Conservation (phyloP, 2,329 filamentous ascomycete genomes). For the Aspergillus udagawae region DNA sequence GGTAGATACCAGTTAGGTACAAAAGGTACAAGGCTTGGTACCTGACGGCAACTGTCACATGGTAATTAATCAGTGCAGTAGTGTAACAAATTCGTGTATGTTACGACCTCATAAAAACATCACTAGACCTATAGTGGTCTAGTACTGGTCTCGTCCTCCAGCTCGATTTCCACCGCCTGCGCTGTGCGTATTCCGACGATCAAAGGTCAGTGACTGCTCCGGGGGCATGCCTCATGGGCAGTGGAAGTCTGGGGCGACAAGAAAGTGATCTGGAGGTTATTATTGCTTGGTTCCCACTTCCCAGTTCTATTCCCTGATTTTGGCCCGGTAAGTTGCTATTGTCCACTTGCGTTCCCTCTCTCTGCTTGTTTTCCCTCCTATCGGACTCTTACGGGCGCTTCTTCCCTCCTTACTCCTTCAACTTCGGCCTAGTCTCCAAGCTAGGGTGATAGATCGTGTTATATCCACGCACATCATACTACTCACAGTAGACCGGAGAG, state of each 20-base stretch:
- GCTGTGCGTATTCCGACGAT: conserved; percentile 6
- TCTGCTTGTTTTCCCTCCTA: background rate
- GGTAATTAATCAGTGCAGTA: background rate
- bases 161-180: background rate
- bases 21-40: background rate
- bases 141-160: background rate
- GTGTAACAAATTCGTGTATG: background rate
- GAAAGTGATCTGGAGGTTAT: background rate
- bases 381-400: background rate
- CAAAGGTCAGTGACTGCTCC: background rate
- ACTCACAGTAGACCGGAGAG: background rate
- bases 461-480: conserved; percentile 36
- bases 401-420: background rate
- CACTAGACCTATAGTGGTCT: background rate
- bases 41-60: background rate
- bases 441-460: conserved; percentile 7
- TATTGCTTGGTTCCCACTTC: background rate
- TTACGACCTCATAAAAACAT: background rate
- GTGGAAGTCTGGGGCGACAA: background rate
- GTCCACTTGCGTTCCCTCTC: background rate
- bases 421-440: background rate
- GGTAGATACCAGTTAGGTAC: background rate
- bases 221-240: conserved; percentile 1
- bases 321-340: background rate
- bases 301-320: background rate